These are phyloP conservation scores for Crotalaria pallida DNA, from an alignment of 306 rosid species.

Conservation along the genomic window DNA sequence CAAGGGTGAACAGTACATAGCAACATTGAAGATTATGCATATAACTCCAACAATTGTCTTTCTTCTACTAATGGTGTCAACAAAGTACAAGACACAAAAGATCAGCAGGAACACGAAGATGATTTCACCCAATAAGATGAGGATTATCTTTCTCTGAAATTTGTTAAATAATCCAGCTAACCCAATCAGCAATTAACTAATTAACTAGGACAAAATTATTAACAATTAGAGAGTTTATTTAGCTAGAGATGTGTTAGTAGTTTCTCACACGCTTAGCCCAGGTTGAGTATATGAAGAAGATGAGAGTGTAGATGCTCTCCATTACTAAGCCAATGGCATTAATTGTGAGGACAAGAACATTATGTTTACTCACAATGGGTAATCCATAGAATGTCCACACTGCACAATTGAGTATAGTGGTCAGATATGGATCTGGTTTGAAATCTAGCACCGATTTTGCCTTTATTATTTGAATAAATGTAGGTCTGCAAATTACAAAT, in stretches of 20 bases:
- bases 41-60: conserved; percentile 42
- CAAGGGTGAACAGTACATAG: conserved; percentile 79
- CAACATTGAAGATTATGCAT: conserved; percentile 52
- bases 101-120: conserved; percentile 28
- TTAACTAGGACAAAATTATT: background rate
- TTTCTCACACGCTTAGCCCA: conserved; percentile 42
- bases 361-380: conserved; percentile 49
- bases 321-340: conserved; percentile 52
- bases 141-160: conserved; percentile 48
- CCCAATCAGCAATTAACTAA: background rate
- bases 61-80: conserved; percentile 25
- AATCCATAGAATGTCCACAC: conserved; percentile 68
- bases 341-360: conserved; percentile 60
- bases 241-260: background rate
- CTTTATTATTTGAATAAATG: conserved; percentile 49
- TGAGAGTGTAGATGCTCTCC: conserved; percentile 28
- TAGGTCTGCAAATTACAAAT: conserved; percentile 52
- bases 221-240: background rate
- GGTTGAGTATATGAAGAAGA: conserved; percentile 44
- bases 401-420: conserved; percentile 62
- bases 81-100: conserved; percentile 14
- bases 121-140: conserved; percentile 31
- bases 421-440: conserved; percentile 76
- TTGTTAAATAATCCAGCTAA: background rate
- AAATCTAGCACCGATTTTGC: conserved; percentile 58